Base-by-base conservation (phyloP, 345 rosid species). In the Syzygium jambos region DNA sequence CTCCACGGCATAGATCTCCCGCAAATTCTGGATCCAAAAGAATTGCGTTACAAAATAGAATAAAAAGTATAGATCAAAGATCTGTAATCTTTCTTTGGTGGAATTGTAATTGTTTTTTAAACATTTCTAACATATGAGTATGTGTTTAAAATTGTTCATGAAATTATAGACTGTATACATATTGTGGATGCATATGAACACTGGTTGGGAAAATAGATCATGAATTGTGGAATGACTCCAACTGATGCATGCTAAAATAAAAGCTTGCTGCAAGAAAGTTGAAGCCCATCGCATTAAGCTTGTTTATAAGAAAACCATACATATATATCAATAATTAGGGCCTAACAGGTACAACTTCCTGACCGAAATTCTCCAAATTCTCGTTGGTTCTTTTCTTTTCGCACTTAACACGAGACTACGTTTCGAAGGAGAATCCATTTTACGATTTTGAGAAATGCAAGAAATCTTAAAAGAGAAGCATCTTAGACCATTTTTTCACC, bases 1-100 rank as follows among this genome's bases (percentile, higher is more conserved):
- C 94, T 43, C 88, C 87, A 29, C 61, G 89, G 88, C 90, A 90
- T 57, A 87, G 73, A 25, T 86, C 56, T 30, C 85, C 89, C 2
- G 93, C 90, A 85, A 90, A 87, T 87, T 87, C 93, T 93, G 91
- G 52, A 61, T 34, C 61, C 86, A 84, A 38, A 56, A 84, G 27
- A 30, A n/a, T n/a, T 51, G 38, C 30, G 54, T 34, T 25, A n/a
- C n/a, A n/a, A 16, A 22, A 51, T 30, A 84, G 27, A 54, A 19
- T 73, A 29, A 41, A 49, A 34, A 83, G 23, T 29, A 22, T 52
- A 43, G 38, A 30, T 21, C 56, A n/a, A 29, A 77, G 22, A 63
- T 59, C 22, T 46, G 5, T 38, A 10, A 73, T 9, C 49, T 73
- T 73, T 41, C 49, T 11, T 73, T 73, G 49, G 82, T 38, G 11